Conservation (phyloP, 768 basidiomycete genomes). For the Pleurotus citrinopileatus region DNA sequence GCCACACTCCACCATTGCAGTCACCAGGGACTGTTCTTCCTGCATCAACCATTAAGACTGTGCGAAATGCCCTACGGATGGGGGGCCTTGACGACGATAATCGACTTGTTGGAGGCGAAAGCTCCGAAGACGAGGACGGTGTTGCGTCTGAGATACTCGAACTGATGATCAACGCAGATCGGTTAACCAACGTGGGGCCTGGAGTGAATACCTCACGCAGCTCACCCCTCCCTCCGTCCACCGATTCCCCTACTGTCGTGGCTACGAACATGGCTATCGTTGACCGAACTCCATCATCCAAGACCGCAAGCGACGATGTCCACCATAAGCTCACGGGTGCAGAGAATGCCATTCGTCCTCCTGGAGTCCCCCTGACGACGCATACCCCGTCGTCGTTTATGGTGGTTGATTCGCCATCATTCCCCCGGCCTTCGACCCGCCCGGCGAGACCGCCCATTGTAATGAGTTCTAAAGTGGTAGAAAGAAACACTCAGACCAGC, state of each 20-base stretch:
- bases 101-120: constrained; percentile 51
- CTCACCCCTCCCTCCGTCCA: constrained; percentile 28
- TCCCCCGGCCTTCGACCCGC: constrained; percentile 17
- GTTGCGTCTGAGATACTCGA: constrained; percentile 48
- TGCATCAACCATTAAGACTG: constrained; percentile 39
- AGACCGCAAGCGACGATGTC: too few species aligned
- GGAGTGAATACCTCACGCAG: constrained; percentile 22
- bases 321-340: too few species aligned
- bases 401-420: constrained; percentile 21
- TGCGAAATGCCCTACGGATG: constrained; percentile 51
- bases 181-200: constrained; percentile 53
- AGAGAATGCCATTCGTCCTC: not conserved
- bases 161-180: constrained; percentile 47
- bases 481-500: constrained; percentile 15
- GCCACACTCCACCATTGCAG: constrained; percentile 36
- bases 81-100: constrained; percentile 51
- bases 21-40: constrained; percentile 45
- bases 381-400: constrained; percentile 14
- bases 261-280: too few species aligned
- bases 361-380: not conserved
- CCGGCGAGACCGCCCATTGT: constrained; percentile 26
- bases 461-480: constrained; percentile 23
- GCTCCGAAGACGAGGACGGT: constrained; percentile 52
- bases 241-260: constrained; percentile 15
- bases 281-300: too few species aligned